Percentiles rank a stretch among this genome's conserved stretches.
Evolutionary conservation across 192 early-diverging fungal genomes (phyloP).

Genomic region (Thamnidium elegans): DNA sequence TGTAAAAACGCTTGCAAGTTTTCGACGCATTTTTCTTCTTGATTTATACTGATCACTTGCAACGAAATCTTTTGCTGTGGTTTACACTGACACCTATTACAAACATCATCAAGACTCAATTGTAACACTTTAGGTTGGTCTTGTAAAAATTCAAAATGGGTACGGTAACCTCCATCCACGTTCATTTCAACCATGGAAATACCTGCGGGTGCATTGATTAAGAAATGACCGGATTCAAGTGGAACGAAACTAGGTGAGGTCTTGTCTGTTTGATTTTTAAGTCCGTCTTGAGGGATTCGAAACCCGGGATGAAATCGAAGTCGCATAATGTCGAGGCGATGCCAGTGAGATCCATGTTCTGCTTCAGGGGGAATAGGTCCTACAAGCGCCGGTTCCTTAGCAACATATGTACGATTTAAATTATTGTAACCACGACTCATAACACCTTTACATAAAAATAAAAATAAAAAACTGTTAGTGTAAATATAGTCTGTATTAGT

Average conservation of each 20-base stretch:
- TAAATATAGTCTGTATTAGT: not conserved
- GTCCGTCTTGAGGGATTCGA: slow-evolving; percentile 48
- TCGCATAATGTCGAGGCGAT: slow-evolving; percentile 57
- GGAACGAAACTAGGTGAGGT: slow-evolving; percentile 21
- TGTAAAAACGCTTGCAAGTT: slow-evolving; percentile 7
- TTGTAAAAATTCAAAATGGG: slow-evolving; percentile 53
- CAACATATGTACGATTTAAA: slow-evolving; percentile 66
- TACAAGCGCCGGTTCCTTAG: slow-evolving; percentile 44
- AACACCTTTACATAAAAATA: too few species aligned
- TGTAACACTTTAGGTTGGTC: slow-evolving; percentile 22
- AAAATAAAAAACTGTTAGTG: too few species aligned
- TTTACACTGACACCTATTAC: not conserved
- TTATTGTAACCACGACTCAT: slow-evolving; percentile 67
- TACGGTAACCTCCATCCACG: slow-evolving; percentile 43
- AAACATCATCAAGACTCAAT: slow-evolving; percentile 11
- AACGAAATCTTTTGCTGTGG: not conserved
- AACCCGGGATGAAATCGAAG: slow-evolving; percentile 58
- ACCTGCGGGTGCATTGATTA: slow-evolving; percentile 41
- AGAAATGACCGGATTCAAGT: slow-evolving; percentile 37
- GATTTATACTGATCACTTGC: slow-evolving; percentile 14
- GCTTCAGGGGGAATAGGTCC: slow-evolving; percentile 46
- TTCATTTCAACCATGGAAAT: slow-evolving; percentile 59
- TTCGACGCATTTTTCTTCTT: not conserved
- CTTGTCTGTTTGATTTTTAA: slow-evolving; percentile 4
- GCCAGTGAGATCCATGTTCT: slow-evolving; percentile 64